phyloP scores from a whole-genome alignment of 2,329 filamentous ascomycete genomes.

The Pseudogymnoascus sp. region DNA sequence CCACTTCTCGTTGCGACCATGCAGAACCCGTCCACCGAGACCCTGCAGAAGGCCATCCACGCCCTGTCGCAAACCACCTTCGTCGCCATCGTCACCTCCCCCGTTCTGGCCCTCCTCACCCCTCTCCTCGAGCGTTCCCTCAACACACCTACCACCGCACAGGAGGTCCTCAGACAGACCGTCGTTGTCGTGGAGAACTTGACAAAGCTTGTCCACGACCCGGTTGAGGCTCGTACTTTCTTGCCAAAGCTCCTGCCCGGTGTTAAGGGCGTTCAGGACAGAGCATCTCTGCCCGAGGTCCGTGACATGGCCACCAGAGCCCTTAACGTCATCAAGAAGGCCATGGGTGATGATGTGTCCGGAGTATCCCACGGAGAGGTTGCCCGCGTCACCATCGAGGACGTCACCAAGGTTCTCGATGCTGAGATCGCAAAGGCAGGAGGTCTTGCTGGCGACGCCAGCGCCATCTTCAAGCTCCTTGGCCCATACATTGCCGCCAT shows the following conservation, averaged over 20 bases:
- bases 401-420: slow-evolving; percentile 67
- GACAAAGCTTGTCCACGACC: slow-evolving; percentile 94
- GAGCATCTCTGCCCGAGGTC: slow-evolving; percentile 89
- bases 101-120: slow-evolving; percentile 86
- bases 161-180: slow-evolving; percentile 91
- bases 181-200: slow-evolving; percentile 96
- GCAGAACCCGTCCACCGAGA: slow-evolving; percentile 83
- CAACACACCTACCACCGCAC: slow-evolving; percentile 80
- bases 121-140: slow-evolving; percentile 89
- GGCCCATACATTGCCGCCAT: slow-evolving; percentile 72
- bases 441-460: slow-evolving; percentile 48
- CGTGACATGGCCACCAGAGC: slow-evolving; percentile 80
- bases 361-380: slow-evolving; percentile 43
- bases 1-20: slow-evolving; percentile 89
- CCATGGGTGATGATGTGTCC: slow-evolving; percentile 67
- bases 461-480: slow-evolving; percentile 55
- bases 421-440: slow-evolving; percentile 64
- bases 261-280: slow-evolving; percentile 78
- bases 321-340: slow-evolving; percentile 80
- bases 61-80: slow-evolving; percentile 98
- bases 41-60: slow-evolving; percentile 90
- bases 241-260: slow-evolving; percentile 89
- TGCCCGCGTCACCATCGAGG: slow-evolving; percentile 59
- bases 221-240: slow-evolving; percentile 89
- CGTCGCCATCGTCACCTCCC: slow-evolving; percentile 89